A percentile compares a stretch with the other conserved stretches of the same genome.
phyloP scores from a whole-genome alignment of 768 basidiomycete species.

The Lepiota venenata region DNA sequence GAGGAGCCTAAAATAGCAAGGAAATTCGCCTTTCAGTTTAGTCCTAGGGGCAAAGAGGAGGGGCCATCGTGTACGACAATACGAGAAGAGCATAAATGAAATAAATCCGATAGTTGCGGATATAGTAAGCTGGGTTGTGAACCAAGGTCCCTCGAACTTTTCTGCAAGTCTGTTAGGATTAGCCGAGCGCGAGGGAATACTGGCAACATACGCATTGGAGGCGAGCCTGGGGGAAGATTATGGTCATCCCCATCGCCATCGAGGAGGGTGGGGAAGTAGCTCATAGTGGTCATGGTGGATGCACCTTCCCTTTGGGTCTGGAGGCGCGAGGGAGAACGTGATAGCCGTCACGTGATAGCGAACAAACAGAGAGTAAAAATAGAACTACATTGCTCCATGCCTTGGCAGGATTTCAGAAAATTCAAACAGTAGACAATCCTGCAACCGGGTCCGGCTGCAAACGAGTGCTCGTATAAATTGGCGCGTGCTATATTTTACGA shows the following conservation, averaged over 20 bases:
- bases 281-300: not conserved
- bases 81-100: conserved; percentile 87
- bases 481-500: too few species aligned
- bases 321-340: not conserved
- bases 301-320: not conserved
- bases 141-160: conserved; percentile 93
- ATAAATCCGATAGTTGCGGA: conserved; percentile 73
- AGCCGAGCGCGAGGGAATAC: not conserved
- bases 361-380: too few species aligned
- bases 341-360: not conserved
- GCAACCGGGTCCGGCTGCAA: too few species aligned
- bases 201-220: conserved; percentile 52
- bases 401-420: too few species aligned
- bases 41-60: conserved; percentile 90
- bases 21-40: conserved; percentile 80
- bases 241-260: conserved; percentile 35
- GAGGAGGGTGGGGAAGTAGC: not conserved
- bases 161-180: conserved; percentile 34
- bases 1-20: not conserved
- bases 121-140: conserved; percentile 83
- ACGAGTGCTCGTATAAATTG: too few species aligned
- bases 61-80: conserved; percentile 85
- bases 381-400: too few species aligned
- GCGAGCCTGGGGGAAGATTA: conserved; percentile 57
- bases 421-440: too few species aligned